Base-by-base conservation (phyloP, 495 filamentous ascomycete genomes). In the Neurospora hispaniola region DNA sequence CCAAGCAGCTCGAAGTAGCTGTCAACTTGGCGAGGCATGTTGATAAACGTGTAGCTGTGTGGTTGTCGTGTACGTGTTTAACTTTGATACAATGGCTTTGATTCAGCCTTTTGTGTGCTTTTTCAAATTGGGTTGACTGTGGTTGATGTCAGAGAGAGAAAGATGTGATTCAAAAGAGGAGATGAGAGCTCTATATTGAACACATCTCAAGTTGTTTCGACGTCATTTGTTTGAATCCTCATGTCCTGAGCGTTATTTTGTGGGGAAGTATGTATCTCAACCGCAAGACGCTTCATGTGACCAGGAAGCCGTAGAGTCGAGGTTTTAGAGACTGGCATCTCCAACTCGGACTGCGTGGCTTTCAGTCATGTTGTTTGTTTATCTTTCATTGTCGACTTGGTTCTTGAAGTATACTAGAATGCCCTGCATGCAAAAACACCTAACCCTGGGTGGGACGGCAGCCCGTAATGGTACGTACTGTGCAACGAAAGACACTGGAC, bases 1-100 rank as follows among this genome's bases (percentile, higher is more conserved):
- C 75, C 72, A 3, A 74, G 68, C 69, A 74, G 68, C 70, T 82
- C 78, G n/a, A 79, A 73, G 46, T 79, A 77, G 73, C 82, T 83
- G 79, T 83, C 76, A 18, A 75, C 73, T 44, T 81, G 68, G 73
- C 79, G 79, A 76, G 82, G 81, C 82, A 83, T 84, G 71, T 74
- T 78, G 72, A 18, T 11, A 70, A 46, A 69, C 71, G 9, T 46
- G 11, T 73, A 11, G 66, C 18, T 62, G 41, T 10, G 8, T 72
- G 9, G 72, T 40, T 62, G 12, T 42, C 10, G 10, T 43, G 23
- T 23, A 23, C 14, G 9, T 69, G 71, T 20, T 38, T 38, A 66
- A 6, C 9, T 6, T 38, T 66, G 27, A 16, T 18, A 3, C 18
- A 14, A 66, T 66, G 54, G 27, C 54, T 66, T 66, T 16, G 5